Evolutionary conservation across 768 basidiomycete species (phyloP), one percentile per base, ranked within the genome.

Genomic region (Galerina marginata): DNA sequence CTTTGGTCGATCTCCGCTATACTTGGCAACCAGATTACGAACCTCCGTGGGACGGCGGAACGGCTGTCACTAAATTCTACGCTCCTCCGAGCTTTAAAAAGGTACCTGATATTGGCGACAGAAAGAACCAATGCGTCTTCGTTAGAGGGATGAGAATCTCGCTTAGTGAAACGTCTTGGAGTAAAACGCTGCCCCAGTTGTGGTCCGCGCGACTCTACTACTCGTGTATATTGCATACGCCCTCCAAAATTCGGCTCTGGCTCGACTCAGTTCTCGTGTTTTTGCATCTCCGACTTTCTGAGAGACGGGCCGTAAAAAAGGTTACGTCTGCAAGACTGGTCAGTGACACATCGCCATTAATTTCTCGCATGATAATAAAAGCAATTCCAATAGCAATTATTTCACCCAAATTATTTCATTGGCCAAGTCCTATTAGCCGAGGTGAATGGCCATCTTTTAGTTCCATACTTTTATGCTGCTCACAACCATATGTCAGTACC

Each of bases 331-430:
- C 3, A 51, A 20, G 10, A 11, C 25, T 23, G 6, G 12, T n/a
- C 11, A 11, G 2, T 16, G 9, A 12, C 6, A 38, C 10, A 20
- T 7, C 20, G 12, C 29, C 1, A 25, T 23, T 20, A 16, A 39
- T 36, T 39, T 4, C n/a, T 2, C 20, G 20, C 20, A 20, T 20
- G 20, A 20, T 20, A 20, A 20, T 20, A 20, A 20, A 20, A 2
- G 20, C 20, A 20, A 20, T 20, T 20, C 20, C 20, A 20, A 20
- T 20, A 58, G 61, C 57, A 63, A 37, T 37, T 63, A 20, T 63
- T 63, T 29, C 61, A 63, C 15, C 61, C 63, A 6, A 64, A 61
- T 26, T 58, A 50, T 52, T 25, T 59, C 7, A 51, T 64, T 29
- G 39, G 56, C 1, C 59, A 58, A 23, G 48, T 55, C 5, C 47